These are phyloP conservation scores for Zoysia japonica DNA, from an alignment of 176 grass and related monocot genomes.

Conservation along the genomic window DNA sequence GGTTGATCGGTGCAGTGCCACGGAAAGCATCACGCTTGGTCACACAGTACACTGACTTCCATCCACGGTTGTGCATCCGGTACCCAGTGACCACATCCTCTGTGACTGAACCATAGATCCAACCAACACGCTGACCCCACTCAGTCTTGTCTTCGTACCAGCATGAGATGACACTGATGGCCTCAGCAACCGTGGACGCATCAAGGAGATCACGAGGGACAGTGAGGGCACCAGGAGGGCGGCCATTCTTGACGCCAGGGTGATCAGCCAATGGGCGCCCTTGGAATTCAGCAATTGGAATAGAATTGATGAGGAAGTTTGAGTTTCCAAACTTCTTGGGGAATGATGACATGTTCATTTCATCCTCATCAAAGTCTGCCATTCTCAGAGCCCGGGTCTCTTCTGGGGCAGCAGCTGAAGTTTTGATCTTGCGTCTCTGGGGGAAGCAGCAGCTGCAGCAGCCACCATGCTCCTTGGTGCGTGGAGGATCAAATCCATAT, in stretches of 20 bases:
- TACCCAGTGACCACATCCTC: conserved; percentile 97
- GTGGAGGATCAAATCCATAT: conserved; percentile 89
- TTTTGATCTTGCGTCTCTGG: conserved; percentile 50
- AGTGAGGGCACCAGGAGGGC: conserved; percentile 73
- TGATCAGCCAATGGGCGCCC: conserved; percentile 89
- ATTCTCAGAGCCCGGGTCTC: conserved; percentile 76
- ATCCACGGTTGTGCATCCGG: conserved; percentile 96
- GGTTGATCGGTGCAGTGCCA: conserved; percentile 88
- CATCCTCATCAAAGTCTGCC: conserved; percentile 82
- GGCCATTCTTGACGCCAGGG: conserved; percentile 85
- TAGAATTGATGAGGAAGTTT: conserved; percentile 73
- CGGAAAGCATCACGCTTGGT: conserved; percentile 93
- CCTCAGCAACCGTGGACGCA: conserved; percentile 83
- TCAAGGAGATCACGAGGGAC: conserved; percentile 86
- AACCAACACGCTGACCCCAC: conserved; percentile 89
- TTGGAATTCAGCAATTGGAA: conserved; percentile 88
- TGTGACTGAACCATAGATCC: conserved; percentile 97
- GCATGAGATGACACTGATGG: conserved; percentile 90
- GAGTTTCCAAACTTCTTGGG: conserved; percentile 96
- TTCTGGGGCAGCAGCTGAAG: conserved; percentile 43
- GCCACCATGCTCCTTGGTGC: conserved; percentile 74
- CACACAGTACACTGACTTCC: conserved; percentile 96
- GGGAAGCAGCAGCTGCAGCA: conserved; percentile 93
- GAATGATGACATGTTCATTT: conserved; percentile 82
- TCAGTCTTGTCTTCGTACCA: conserved; percentile 98